A percentile compares a stretch with the other conserved stretches of the same genome.
phyloP scores from a whole-genome alignment of 129 eudicot species.

The Chrysanthemum seticuspe region DNA sequence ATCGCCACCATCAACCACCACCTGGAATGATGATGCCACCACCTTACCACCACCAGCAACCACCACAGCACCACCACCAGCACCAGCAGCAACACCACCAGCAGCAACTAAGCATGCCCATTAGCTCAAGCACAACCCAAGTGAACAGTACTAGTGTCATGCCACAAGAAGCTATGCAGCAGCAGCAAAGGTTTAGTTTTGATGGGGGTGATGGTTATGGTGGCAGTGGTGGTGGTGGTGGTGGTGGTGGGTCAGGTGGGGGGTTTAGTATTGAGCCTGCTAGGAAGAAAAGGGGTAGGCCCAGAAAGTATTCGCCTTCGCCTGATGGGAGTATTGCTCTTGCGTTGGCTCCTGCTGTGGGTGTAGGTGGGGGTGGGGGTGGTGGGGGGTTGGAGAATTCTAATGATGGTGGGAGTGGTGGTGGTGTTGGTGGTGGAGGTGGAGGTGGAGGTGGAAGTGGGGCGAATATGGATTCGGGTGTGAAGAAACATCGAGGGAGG shows the following conservation, averaged over 20 bases:
- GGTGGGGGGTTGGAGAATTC: slow-evolving; percentile 37
- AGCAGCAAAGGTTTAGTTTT: slow-evolving; percentile 46
- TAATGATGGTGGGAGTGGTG: slow-evolving; percentile 35
- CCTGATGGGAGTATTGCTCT: slow-evolving; percentile 74
- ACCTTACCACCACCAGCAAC: slow-evolving; percentile 29
- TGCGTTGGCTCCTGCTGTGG: slow-evolving; percentile 60
- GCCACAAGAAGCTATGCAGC: slow-evolving; percentile 21
- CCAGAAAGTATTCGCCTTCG: slow-evolving; percentile 79
- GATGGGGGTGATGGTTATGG: slow-evolving; percentile 41
- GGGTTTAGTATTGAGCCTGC: slow-evolving; percentile 64
- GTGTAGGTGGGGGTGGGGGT: slow-evolving; percentile 28
- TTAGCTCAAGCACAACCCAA: slow-evolving; percentile 22
- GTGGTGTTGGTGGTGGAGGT: slow-evolving; percentile 20
- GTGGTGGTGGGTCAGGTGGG: slow-evolving; percentile 47
- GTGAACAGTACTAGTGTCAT: not conserved
- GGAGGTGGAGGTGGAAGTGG: slow-evolving; percentile 30
- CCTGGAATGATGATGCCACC: slow-evolving; percentile 42
- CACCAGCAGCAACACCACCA: slow-evolving; percentile 25
- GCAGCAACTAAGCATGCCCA: slow-evolving; percentile 8
- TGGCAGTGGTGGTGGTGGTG: slow-evolving; percentile 51
- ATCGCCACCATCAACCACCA: slow-evolving; percentile 26
- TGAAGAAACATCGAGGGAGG: slow-evolving; percentile 64
- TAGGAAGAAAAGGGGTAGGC: slow-evolving; percentile 81
- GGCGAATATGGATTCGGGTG: slow-evolving; percentile 39
- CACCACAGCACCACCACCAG: slow-evolving; percentile 27